Evolutionary conservation across 2,329 filamentous ascomycete species (phyloP).

Genomic region (Moelleriella libera): DNA sequence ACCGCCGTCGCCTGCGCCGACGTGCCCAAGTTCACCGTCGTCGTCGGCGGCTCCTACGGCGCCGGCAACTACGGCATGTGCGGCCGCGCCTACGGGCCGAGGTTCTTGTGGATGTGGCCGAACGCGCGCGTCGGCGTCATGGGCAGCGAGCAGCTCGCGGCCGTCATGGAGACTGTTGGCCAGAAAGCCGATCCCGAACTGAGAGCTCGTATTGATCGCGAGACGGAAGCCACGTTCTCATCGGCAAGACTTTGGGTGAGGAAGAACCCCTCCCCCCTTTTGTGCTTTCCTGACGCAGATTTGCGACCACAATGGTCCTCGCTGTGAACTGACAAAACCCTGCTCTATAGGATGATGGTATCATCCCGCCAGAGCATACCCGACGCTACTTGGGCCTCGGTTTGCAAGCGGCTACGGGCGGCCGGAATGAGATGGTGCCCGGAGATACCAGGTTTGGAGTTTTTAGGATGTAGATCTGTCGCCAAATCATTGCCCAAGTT

Average conservation of each 20-base stretch:
- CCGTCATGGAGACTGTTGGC: constrained; percentile 91
- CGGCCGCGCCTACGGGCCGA: constrained; percentile 79
- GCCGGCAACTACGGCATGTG: constrained; percentile 99
- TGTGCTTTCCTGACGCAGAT: background rate
- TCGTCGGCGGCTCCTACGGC: constrained; percentile 85
- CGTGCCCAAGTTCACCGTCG: constrained; percentile 93
- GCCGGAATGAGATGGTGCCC: constrained; percentile 45
- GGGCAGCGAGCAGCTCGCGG: constrained; percentile 81
- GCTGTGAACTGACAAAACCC: no score
- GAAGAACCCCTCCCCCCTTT: constrained; percentile 14
- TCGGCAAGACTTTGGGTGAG: constrained; percentile 85
- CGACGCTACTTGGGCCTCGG: constrained; percentile 58
- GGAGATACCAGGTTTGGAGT: constrained; percentile 62
- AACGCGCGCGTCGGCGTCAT: constrained; percentile 95
- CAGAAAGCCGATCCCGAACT: constrained; percentile 68
- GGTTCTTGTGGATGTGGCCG: constrained; percentile 94
- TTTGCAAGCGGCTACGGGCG: constrained; percentile 57
- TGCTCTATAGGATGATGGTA: constrained; percentile 49
- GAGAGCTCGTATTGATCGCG: constrained; percentile 71
- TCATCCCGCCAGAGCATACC: constrained; percentile 67
- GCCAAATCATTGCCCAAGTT: no score
- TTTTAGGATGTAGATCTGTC: constrained; percentile 55
- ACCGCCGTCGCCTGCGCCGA: constrained; percentile 88
- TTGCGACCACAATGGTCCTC: no score
- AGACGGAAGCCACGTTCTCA: constrained; percentile 81